Evolutionary conservation across 2,329 filamentous ascomycete genomes (phyloP).

Genomic region (Trichophyton verrucosum): DNA sequence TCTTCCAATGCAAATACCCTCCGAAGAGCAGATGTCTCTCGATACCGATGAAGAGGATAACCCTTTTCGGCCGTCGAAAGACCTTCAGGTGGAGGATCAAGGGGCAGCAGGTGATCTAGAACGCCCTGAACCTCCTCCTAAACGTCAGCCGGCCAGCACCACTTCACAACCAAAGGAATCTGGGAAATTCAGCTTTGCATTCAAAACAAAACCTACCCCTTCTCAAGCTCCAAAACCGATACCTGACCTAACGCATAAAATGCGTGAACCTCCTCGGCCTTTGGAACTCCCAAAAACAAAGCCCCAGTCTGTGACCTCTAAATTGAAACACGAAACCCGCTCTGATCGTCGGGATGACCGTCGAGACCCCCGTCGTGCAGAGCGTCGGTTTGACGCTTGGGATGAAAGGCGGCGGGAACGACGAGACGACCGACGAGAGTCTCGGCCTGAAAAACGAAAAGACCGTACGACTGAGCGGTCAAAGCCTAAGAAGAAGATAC

Average conservation of each 20-base stretch:
- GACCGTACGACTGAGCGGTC: slow-evolving; percentile 36
- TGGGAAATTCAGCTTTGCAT: slow-evolving; percentile 83
- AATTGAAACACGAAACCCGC: slow-evolving; percentile 30
- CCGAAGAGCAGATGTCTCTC: slow-evolving; percentile 24
- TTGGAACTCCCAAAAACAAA: slow-evolving; percentile 28
- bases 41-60: slow-evolving; percentile 45
- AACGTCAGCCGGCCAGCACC: slow-evolving; percentile 39
- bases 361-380: slow-evolving; percentile 26
- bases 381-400: slow-evolving; percentile 31
- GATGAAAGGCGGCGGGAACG: slow-evolving; percentile 26
- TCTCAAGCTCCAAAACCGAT: slow-evolving; percentile 41
- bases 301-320: slow-evolving; percentile 23
- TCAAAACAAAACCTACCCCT: slow-evolving; percentile 63
- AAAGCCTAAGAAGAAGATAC: slow-evolving; percentile 47
- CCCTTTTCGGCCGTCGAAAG: slow-evolving; percentile 51
- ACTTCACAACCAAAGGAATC: slow-evolving; percentile 42
- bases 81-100: slow-evolving; percentile 53
- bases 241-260: slow-evolving; percentile 37
- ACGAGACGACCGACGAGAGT: slow-evolving; percentile 12
- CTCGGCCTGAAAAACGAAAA: slow-evolving; percentile 33
- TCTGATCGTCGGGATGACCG: slow-evolving; percentile 33
- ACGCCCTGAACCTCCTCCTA: slow-evolving; percentile 31
- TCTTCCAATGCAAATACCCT: slow-evolving; percentile 17
- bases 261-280: slow-evolving; percentile 31
- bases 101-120: slow-evolving; percentile 36